A percentile compares a stretch with the other conserved stretches of the same genome.
Conservation (phyloP, 768 basidiomycete species). For the Cystofilobasidium bisporidii region DNA sequence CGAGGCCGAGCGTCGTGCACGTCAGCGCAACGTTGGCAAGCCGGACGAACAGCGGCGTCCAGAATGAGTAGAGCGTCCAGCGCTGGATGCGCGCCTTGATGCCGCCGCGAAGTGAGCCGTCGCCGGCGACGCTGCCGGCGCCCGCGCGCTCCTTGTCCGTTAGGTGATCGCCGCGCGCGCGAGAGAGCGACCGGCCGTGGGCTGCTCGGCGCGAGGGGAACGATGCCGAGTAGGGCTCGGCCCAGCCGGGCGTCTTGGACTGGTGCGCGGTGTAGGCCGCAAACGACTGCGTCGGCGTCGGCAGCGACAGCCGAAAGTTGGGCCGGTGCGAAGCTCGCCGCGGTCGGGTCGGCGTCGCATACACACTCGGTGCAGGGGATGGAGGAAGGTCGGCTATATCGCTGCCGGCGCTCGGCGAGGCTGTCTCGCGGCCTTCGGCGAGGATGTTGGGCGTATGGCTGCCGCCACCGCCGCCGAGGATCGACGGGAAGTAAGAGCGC, state of each 20-base stretch:
- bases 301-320: constrained; percentile 1
- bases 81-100: background rate
- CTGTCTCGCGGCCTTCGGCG: background rate
- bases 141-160: background rate
- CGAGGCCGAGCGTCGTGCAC: constrained; percentile 18
- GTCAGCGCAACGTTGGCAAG: constrained; percentile 22
- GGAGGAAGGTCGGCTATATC: background rate
- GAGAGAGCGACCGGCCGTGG: background rate
- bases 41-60: constrained; percentile 20
- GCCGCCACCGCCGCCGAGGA: constrained; percentile 2
- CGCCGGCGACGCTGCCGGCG: background rate
- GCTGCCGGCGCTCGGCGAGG: background rate
- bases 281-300: background rate
- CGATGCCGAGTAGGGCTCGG: constrained; percentile 14
- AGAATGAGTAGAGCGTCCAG: constrained; percentile 9
- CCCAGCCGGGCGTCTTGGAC: constrained; percentile 26
- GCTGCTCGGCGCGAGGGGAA: background rate
- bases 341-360: background rate
- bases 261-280: constrained; percentile 15
- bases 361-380: background rate
- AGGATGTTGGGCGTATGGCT: background rate
- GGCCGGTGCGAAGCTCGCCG: background rate
- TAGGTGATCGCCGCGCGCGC: background rate
- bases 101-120: background rate
- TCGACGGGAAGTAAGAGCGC: background rate